Conservation (phyloP, 2,329 filamentous ascomycete species). For the Cercospora berteroae region DNA sequence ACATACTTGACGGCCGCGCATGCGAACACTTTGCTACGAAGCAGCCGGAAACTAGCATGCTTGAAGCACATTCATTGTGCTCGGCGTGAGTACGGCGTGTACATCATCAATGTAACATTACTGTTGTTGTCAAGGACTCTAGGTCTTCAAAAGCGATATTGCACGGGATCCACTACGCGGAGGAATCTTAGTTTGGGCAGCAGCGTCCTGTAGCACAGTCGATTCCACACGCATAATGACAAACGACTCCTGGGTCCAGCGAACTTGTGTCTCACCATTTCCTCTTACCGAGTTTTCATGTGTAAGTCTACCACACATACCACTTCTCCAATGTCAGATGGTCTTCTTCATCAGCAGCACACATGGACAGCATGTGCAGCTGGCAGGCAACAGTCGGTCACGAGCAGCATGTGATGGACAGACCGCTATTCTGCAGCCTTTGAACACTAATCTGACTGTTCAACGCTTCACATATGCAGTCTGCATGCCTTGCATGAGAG, state of each 20-base stretch:
- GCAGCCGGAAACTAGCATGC: slow-evolving; percentile 14
- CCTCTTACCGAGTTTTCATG: not conserved
- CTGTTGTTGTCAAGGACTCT: not conserved
- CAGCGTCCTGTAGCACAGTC: slow-evolving; percentile 5
- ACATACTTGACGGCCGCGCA: slow-evolving; percentile 21
- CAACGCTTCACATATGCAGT: not conserved
- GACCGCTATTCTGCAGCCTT: not conserved
- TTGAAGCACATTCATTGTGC: slow-evolving; percentile 20
- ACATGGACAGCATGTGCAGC: not conserved
- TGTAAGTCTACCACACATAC: not conserved
- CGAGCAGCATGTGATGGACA: slow-evolving; percentile 1
- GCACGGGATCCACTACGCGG: slow-evolving; percentile 6
- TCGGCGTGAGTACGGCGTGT: slow-evolving; percentile 24
- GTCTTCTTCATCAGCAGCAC: slow-evolving; percentile 2
- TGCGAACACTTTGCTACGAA: slow-evolving; percentile 15
- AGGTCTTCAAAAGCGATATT: slow-evolving; percentile 11
- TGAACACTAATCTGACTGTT: slow-evolving; percentile 5
- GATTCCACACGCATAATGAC: slow-evolving; percentile 10
- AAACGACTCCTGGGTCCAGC: not conserved
- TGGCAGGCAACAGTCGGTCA: not conserved
- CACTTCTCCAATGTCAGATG: not conserved
- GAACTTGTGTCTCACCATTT: not conserved
- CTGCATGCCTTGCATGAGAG: slow-evolving; percentile 7
- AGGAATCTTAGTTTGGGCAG: slow-evolving; percentile 11
- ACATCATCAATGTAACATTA: slow-evolving; percentile 25